phyloP scores from a whole-genome alignment of 2,329 filamentous ascomycete species.

The Nigrograna mackinnonii region DNA sequence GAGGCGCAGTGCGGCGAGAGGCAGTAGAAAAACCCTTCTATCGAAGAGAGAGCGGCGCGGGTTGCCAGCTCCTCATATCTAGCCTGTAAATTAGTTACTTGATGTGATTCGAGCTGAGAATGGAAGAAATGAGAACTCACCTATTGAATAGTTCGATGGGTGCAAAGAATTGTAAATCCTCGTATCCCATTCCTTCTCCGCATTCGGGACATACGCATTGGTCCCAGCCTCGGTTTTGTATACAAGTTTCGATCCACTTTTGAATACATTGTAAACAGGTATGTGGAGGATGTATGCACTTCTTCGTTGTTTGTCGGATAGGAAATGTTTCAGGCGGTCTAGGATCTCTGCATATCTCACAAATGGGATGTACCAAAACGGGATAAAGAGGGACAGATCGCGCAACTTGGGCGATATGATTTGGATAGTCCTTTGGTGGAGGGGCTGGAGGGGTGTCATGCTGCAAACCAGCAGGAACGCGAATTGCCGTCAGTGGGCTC shows the following conservation, averaged over 20 bases:
- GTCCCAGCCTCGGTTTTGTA: conserved; percentile 18
- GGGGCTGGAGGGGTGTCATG: neutral
- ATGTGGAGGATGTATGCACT: conserved; percentile 32
- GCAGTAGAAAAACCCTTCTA: conserved; percentile 12
- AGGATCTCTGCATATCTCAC: conserved; percentile 28
- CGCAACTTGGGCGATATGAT: conserved; percentile 8
- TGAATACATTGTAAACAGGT: conserved; percentile 31
- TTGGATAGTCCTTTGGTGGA: conserved; percentile 5
- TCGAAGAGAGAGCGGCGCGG: conserved; percentile 6
- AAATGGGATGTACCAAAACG: conserved; percentile 14
- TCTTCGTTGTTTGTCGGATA: conserved; percentile 20
- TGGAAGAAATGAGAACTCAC: neutral
- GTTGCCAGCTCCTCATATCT: conserved; percentile 11
- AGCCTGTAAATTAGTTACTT: neutral
- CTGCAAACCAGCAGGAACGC: neutral
- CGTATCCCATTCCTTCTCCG: conserved; percentile 22
- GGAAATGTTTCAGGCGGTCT: conserved; percentile 24
- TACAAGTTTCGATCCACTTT: conserved; percentile 24
- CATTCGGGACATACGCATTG: conserved; percentile 34
- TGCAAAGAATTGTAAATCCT: conserved; percentile 28
- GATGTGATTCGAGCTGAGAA: neutral
- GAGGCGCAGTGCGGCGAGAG: conserved; percentile 8
- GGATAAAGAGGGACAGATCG: conserved; percentile 2
- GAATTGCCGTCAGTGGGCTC: neutral
- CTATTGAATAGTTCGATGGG: neutral